Evolutionary conservation across 2,329 filamentous ascomycete genomes (phyloP).

Genomic region (Colletotrichum caudatum): DNA sequence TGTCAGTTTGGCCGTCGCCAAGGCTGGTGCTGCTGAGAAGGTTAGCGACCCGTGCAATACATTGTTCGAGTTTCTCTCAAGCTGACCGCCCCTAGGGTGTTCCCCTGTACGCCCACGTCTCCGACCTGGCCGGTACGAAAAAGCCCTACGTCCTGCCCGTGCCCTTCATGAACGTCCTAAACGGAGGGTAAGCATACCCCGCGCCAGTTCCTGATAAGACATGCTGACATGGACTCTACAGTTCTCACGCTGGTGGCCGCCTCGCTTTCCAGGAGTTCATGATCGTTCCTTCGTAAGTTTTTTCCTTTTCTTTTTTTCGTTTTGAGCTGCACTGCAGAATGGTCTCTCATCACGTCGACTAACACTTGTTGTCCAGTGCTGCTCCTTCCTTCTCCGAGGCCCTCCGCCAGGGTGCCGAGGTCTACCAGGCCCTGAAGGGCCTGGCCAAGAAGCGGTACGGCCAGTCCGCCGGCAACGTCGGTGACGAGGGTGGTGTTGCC

Average conservation of each 20-base stretch:
- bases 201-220: neutral
- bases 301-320: neutral
- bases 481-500: conserved; percentile 99
- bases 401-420: conserved; percentile 95
- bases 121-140: conserved; percentile 88
- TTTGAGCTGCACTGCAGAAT: neutral
- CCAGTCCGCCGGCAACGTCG: conserved; percentile 98
- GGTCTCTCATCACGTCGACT: neutral
- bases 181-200: conserved; percentile 68
- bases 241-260: conserved; percentile 97
- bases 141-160: conserved; percentile 92
- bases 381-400: conserved; percentile 95
- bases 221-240: conserved; percentile 42
- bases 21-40: conserved; percentile 91
- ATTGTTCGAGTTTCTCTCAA: neutral
- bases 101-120: conserved; percentile 88
- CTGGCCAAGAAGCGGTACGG: conserved; percentile 99
- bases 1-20: conserved; percentile 86
- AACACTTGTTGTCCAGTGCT: conserved; percentile 60
- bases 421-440: conserved; percentile 97
- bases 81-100: conserved; percentile 65
- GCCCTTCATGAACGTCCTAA: conserved; percentile 94
- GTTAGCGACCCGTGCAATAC: conserved; percentile 50
- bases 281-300: conserved; percentile 84
- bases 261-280: conserved; percentile 97